Evolutionary conservation across 169 alveolate species (phyloP), one percentile per base, ranked within the genome.

Genomic region (Nephromyces sp.): DNA sequence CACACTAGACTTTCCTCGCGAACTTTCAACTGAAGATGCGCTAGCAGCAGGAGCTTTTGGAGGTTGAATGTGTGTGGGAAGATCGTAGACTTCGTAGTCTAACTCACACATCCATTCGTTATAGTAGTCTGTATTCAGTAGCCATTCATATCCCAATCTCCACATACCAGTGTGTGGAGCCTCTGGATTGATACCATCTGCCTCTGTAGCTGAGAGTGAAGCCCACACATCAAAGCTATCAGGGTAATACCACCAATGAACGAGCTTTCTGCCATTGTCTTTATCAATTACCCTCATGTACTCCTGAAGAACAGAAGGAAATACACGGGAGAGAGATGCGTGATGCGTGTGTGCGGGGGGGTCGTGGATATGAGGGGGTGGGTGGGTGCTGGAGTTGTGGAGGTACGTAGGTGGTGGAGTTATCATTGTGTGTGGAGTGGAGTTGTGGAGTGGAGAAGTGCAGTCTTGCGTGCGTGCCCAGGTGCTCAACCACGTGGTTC

Each of bases 81-180:
- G 53, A n/a, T 62, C 68, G 25, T 15, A 15, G 25, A 62, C 25
- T 62, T 62, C 68, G 25, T n/a, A 62, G 32, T 62, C 68, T 62
- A 15, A 15, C 25, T 62, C 68, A 32, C 53, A n/a, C 68, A 62
- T 62, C 68, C 68, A 62, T n/a, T 62, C 68, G 32, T 62, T 62
- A n/a, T 62, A 62, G 15, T 15, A 15, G 25, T 62, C 68, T n/a
- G 25, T 15, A 15, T n/a, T 15, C 15, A 32, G 15, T n/a, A 62
- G 53, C 27, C 53, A 62, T 15, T 62, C 68, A 43, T 62, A 62
- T 15, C 68, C 53, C 68, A 62, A 15, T 62, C 25, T 62, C 68
- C 68, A 62, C 15, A 15, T n/a, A 15, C 68, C 68, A n/a, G 15
- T 43, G 27, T 15, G 65, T 15, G 68, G 68, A n/a, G 25, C 25